phyloP scores from a whole-genome alignment of 139 green algal species.

The Micractinium sp. region DNA sequence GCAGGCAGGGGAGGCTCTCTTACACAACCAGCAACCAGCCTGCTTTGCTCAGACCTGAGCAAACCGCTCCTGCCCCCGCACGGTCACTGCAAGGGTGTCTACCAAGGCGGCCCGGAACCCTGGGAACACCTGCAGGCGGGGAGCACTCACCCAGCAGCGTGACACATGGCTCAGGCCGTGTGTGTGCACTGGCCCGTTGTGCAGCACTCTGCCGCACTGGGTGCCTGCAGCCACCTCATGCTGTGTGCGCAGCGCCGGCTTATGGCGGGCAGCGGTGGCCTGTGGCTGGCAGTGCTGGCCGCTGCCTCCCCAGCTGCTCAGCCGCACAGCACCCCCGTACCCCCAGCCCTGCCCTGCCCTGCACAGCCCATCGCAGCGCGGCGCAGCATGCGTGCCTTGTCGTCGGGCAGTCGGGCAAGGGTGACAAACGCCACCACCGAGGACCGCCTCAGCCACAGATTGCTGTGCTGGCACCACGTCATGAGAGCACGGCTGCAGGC shows the following conservation, averaged over 20 bases:
- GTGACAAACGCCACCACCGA: constrained; percentile 14
- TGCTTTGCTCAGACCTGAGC: neutral
- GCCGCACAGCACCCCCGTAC: neutral
- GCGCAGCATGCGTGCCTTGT: neutral
- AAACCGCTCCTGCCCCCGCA: constrained; percentile 25
- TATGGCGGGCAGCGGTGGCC: too few species aligned
- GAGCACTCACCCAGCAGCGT: neutral
- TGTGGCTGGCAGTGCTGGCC: neutral
- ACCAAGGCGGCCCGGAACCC: constrained; percentile 14
- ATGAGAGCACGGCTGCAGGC: neutral
- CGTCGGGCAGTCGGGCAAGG: constrained; percentile 1
- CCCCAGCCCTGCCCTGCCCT: neutral
- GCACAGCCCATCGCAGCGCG: neutral
- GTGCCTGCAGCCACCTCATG: too few species aligned
- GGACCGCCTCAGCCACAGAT: constrained; percentile 19
- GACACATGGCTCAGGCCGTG: too few species aligned
- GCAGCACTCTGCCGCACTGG: too few species aligned
- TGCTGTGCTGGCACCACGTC: constrained; percentile 9
- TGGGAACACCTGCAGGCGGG: constrained; percentile 15
- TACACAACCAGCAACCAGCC: neutral
- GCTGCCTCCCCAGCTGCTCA: too few species aligned
- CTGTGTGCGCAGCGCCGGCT: too few species aligned
- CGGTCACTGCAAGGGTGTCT: constrained; percentile 22
- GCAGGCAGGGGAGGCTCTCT: neutral
- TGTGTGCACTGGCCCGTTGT: too few species aligned